Evolutionary conservation across 441 rosid genomes (phyloP), one percentile per base, ranked within the genome.

Genomic region (Adansonia madagascariensis): DNA sequence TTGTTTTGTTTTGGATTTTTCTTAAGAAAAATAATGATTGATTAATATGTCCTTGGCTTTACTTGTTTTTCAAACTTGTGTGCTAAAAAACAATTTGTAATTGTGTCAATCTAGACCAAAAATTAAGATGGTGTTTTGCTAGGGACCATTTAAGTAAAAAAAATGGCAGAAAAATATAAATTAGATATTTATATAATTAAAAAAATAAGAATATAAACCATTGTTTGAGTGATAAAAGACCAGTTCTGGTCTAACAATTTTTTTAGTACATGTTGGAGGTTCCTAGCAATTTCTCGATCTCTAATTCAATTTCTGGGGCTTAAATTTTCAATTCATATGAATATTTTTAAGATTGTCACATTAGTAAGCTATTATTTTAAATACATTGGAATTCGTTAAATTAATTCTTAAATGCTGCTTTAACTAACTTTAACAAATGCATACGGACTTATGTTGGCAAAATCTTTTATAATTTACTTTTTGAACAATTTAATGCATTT

Each of bases 1-100:
- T 39, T 65, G 15, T 46, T 65, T 66, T 44, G 24, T 8, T 60
- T 55, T 75, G 83, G 79, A 47, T 78, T 77, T 14, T 77, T 74
- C 50, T 56, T 55, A 10, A 11, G 63, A 6, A 41, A 72, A 53
- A 67, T 77, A 5, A 7, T 43, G 8, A 50, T 12, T 49, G 15
- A 49, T 14, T 50, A 4, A 14, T 15, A 14, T 50, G 27, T 43
- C 12, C 35, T 20, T 20, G 53, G 39, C 12, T 76, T 76, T 11
- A 63, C 68, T 2, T 31, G 47, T 63, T 63, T 31, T 35, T 24
- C 46, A 35, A 35, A 14, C 46, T 35, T 35, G 11, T 31, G 1
- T 6, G 68, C 46, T 10, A 63, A 35, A 56, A 56, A 8, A 1
- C 62, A 20, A 4, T 8, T 20, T 20, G 22, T 18, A 2, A n/a